phyloP scores from a whole-genome alignment of 1,139 yeast genomes.

The Geotrichum reessii region DNA sequence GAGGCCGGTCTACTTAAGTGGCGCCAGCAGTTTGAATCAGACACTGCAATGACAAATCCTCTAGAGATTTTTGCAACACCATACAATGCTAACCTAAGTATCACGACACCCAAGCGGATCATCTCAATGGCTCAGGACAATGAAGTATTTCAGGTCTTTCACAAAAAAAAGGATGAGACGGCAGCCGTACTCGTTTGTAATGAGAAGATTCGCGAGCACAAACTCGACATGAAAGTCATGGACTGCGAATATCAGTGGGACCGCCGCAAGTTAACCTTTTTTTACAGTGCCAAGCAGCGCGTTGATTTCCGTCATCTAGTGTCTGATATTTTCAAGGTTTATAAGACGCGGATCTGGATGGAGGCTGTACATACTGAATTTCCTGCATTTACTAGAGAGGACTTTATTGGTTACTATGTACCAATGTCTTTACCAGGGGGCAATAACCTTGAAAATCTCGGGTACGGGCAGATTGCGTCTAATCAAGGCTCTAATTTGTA shows the following conservation, averaged over 20 bases:
- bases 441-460: background rate
- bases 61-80: background rate
- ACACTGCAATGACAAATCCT: background rate
- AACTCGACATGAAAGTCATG: constrained; percentile 45
- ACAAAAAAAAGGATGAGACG: constrained; percentile 64
- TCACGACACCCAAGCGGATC: constrained; percentile 60
- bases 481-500: background rate
- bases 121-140: constrained; percentile 58
- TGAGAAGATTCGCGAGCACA: constrained; percentile 51
- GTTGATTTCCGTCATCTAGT: constrained; percentile 90
- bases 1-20: constrained; percentile 76
- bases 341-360: constrained; percentile 96
- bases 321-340: constrained; percentile 83
- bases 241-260: constrained; percentile 95
- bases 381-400: background rate
- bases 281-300: constrained; percentile 74
- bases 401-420: background rate
- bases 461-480: background rate
- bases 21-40: constrained; percentile 55
- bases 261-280: constrained; percentile 85
- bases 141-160: constrained; percentile 55
- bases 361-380: constrained; percentile 57
- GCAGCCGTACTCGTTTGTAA: constrained; percentile 59
- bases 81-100: background rate
- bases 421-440: background rate